A percentile compares a stretch with the other conserved stretches of the same genome.
These are phyloP conservation scores for Lentinula boryana DNA, from an alignment of 768 basidiomycete genomes.

Conservation along the genomic window DNA sequence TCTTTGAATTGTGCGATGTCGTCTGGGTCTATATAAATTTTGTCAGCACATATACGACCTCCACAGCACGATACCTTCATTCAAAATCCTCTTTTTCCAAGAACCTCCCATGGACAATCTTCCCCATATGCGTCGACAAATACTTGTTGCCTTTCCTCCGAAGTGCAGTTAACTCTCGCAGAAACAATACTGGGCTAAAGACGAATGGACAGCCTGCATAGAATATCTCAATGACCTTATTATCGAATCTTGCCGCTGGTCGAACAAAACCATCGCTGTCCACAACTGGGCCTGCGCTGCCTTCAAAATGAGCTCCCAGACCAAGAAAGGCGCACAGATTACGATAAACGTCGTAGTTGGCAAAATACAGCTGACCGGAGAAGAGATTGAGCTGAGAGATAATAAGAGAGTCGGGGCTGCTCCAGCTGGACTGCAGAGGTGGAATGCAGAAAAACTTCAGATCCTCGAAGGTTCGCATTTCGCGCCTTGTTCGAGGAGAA, in stretches of 20 bases:
- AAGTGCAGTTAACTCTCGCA: slow-evolving; percentile 26
- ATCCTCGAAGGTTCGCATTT: slow-evolving; percentile 9
- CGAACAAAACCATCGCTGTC: slow-evolving; percentile 26
- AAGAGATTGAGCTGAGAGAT: slow-evolving; percentile 21
- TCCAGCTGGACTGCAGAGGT: slow-evolving; percentile 8
- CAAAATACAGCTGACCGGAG: slow-evolving; percentile 25
- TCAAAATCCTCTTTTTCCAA: slow-evolving; percentile 21
- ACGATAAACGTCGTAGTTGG: slow-evolving; percentile 19
- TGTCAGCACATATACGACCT: no score
- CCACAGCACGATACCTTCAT: not conserved
- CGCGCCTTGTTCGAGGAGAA: slow-evolving; percentile 12
- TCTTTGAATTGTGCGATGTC: no score
- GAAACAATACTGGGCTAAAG: slow-evolving; percentile 26
- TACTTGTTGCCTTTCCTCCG: slow-evolving; percentile 34
- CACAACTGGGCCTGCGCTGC: slow-evolving; percentile 5
- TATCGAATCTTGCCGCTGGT: slow-evolving; percentile 12
- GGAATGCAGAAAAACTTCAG: slow-evolving; percentile 21
- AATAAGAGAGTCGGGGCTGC: not conserved
- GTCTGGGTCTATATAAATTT: no score
- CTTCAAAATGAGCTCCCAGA: not conserved
- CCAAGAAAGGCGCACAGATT: slow-evolving; percentile 20
- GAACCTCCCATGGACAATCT: slow-evolving; percentile 23
- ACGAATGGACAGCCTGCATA: slow-evolving; percentile 19
- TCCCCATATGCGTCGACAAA: slow-evolving; percentile 33
- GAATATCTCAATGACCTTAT: not conserved